Evolutionary conservation across 2,329 filamentous ascomycete genomes (phyloP).

Genomic region (Escovopsis sp.): DNA sequence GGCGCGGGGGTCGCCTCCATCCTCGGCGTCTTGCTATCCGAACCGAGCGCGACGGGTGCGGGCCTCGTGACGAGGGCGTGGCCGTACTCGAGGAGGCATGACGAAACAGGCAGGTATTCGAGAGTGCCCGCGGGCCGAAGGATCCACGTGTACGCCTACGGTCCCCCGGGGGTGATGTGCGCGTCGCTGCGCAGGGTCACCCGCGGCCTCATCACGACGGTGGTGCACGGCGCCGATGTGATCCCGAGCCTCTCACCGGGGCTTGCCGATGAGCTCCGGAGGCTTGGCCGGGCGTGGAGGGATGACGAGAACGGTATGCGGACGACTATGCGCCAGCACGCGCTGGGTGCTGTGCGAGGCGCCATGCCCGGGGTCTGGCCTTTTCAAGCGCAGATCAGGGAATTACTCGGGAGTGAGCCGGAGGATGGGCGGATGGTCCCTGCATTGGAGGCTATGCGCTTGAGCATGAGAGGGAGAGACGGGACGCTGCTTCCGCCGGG

Average conservation of each 20-base stretch:
- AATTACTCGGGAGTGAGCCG: conserved; percentile 21
- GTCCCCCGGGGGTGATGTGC: conserved; percentile 59
- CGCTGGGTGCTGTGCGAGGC: conserved; percentile 51
- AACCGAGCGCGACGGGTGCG: conserved; percentile 38
- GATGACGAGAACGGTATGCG: conserved; percentile 53
- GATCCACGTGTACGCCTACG: conserved; percentile 69
- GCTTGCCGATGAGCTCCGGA: conserved; percentile 60
- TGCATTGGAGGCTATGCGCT: conserved; percentile 49
- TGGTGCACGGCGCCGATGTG: conserved; percentile 58
- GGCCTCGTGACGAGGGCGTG: conserved; percentile 48
- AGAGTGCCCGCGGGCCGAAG: conserved; percentile 50
- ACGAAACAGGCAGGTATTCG: too few species aligned
- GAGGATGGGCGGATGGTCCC: conserved; percentile 52
- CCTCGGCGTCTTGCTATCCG: conserved; percentile 55
- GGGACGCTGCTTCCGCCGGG: conserved; percentile 60
- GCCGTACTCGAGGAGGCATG: conserved; percentile 24
- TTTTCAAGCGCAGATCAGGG: conserved; percentile 16
- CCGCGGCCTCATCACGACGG: conserved; percentile 58
- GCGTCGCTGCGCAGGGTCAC: conserved; percentile 54
- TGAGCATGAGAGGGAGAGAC: conserved; percentile 43
- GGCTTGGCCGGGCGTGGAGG: conserved; percentile 58
- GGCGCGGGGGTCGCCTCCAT: conserved; percentile 57
- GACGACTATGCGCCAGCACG: conserved; percentile 47
- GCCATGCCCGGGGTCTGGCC: conserved; percentile 43
- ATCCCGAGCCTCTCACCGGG: conserved; percentile 62